These are phyloP conservation scores for Cyamopsis tetragonoloba DNA, from an alignment of 306 rosid genomes.

Conservation along the genomic window DNA sequence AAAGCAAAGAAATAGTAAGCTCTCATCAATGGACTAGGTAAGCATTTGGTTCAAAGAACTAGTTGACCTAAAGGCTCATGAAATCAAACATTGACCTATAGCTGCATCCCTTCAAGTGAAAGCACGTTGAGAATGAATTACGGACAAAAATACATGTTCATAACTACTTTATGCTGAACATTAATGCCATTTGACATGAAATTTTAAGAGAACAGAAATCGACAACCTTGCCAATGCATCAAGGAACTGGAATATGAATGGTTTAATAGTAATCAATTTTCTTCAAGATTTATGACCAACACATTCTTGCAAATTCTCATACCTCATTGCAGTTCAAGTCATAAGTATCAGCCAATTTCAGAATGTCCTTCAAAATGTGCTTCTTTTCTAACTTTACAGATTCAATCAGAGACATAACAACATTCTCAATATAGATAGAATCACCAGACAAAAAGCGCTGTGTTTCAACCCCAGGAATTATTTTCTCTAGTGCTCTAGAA, in stretches of 20 bases:
- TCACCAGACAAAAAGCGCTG: slow-evolving; percentile 86
- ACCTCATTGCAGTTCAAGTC: slow-evolving; percentile 77
- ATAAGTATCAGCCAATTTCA: slow-evolving; percentile 69
- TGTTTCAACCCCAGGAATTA: slow-evolving; percentile 88
- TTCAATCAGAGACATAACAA: slow-evolving; percentile 66
- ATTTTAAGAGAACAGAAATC: not conserved
- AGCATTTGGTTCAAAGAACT: not conserved
- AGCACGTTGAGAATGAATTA: slow-evolving; percentile 5
- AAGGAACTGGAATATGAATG: slow-evolving; percentile 11
- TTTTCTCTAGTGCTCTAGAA: slow-evolving; percentile 71
- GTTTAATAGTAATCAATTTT: not conserved
- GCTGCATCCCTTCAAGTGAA: slow-evolving; percentile 1
- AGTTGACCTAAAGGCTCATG: slow-evolving; percentile 12
- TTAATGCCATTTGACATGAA: slow-evolving; percentile 14
- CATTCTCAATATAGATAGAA: slow-evolving; percentile 58
- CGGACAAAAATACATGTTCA: slow-evolving; percentile 14
- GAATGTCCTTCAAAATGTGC: slow-evolving; percentile 68
- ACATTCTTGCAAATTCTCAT: slow-evolving; percentile 30
- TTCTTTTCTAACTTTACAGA: slow-evolving; percentile 75
- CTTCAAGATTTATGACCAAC: slow-evolving; percentile 5
- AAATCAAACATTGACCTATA: not conserved
- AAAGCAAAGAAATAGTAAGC: slow-evolving; percentile 25
- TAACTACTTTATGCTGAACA: slow-evolving; percentile 6
- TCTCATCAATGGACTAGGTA: slow-evolving; percentile 3
- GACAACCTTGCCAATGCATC: slow-evolving; percentile 4